A percentile compares a stretch with the other conserved stretches of the same genome.
These are phyloP conservation scores for Pinus taeda DNA, from an alignment of 75 land plant species.

Conservation along the genomic window DNA sequence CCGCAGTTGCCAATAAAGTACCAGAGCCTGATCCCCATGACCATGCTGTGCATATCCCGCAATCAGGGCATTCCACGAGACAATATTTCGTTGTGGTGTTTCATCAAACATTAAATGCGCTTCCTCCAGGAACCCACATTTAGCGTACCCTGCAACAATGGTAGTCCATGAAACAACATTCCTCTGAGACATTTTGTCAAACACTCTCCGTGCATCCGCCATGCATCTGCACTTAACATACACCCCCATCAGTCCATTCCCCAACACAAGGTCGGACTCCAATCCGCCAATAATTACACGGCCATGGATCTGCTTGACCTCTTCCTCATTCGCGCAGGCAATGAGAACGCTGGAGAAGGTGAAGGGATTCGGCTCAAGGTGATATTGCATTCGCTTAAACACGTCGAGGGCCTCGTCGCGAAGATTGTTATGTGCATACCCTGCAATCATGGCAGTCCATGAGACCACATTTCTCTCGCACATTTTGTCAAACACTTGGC, in stretches of 20 bases:
- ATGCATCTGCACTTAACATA: neutral
- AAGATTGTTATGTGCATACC: neutral
- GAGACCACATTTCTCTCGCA: neutral
- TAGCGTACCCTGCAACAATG: conserved; percentile 2
- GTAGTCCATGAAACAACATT: conserved; percentile 4
- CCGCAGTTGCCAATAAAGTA: conserved; percentile 28
- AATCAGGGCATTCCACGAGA: conserved; percentile 58
- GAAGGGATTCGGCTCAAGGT: too few species aligned
- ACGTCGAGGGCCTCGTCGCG: too few species aligned
- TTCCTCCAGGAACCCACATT: conserved; percentile 3
- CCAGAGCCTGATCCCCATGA: conserved; percentile 26
- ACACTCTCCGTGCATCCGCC: neutral
- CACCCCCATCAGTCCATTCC: neutral
- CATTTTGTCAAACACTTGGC: conserved; percentile 4
- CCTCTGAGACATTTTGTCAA: conserved; percentile 7
- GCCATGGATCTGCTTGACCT: too few species aligned
- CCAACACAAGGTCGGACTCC: neutral
- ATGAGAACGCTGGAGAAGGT: too few species aligned
- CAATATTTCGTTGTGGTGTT: conserved; percentile 42
- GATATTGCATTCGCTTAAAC: too few species aligned
- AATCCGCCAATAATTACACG: too few species aligned
- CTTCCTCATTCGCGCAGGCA: too few species aligned
- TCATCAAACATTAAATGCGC: conserved; percentile 35
- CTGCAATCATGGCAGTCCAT: conserved; percentile 5
- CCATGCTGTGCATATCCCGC: conserved; percentile 25